Conservation (phyloP, 768 basidiomycete species). For the Russula sp. region DNA sequence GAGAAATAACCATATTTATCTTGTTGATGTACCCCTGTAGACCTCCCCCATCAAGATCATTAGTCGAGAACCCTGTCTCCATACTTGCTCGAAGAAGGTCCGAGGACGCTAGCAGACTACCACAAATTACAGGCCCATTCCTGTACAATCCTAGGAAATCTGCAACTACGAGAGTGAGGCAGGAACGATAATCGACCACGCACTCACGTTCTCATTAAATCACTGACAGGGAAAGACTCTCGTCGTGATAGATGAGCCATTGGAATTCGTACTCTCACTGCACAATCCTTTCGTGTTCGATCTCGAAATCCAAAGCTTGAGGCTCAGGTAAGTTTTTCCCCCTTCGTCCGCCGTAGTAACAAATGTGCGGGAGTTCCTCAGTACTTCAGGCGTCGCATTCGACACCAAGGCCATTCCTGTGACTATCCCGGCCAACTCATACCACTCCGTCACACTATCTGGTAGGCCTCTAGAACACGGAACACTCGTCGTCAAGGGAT, state of each 20-base stretch:
- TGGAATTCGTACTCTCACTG: conserved; percentile 80
- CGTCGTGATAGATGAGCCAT: conserved; percentile 73
- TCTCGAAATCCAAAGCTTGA: conserved; percentile 75
- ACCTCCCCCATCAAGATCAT: conserved; percentile 59
- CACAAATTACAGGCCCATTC: conserved; percentile 69
- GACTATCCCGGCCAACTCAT: conserved; percentile 63
- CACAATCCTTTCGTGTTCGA: conserved; percentile 92
- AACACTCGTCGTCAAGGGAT: conserved; percentile 65
- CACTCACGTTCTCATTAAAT: neutral
- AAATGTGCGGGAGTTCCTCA: conserved; percentile 28
- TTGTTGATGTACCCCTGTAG: conserved; percentile 33
- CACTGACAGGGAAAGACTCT: conserved; percentile 44
- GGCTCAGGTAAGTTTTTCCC: conserved; percentile 56
- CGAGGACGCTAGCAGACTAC: conserved; percentile 33
- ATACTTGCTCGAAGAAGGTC: conserved; percentile 38
- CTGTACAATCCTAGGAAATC: conserved; percentile 83
- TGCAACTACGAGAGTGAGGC: conserved; percentile 47
- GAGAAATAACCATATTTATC: neutral
- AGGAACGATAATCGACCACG: neutral
- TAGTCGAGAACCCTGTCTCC: conserved; percentile 64
- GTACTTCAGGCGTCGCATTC: conserved; percentile 76
- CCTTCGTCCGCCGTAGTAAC: neutral
- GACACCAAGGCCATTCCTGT: conserved; percentile 56
- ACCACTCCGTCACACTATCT: conserved; percentile 63
- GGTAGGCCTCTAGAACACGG: conserved; percentile 64